Percentiles rank a stretch among this genome's conserved stretches.
These are phyloP conservation scores for Candolleomyces eurysporus DNA, from an alignment of 768 basidiomycete species.

Conservation along the genomic window DNA sequence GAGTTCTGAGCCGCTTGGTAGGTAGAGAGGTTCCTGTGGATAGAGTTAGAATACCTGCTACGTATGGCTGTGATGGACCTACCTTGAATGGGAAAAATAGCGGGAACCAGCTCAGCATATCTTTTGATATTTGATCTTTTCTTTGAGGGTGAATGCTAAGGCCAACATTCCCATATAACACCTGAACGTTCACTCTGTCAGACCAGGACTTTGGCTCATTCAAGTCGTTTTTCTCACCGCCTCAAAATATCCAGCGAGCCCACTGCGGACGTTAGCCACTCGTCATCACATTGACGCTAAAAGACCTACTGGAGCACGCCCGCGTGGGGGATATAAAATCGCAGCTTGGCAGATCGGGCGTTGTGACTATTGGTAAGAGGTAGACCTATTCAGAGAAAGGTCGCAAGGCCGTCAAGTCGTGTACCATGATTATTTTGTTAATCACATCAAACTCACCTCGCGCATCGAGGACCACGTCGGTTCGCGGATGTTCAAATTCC, in stretches of 20 bases:
- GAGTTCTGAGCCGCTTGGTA: slow-evolving; percentile 89
- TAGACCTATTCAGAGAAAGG: slow-evolving; percentile 49
- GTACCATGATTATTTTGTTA: not conserved
- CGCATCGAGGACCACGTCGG: slow-evolving; percentile 71
- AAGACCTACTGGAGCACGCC: slow-evolving; percentile 73
- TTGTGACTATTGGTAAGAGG: slow-evolving; percentile 98
- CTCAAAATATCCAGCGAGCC: slow-evolving; percentile 96
- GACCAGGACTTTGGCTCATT: not conserved
- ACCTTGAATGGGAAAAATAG: slow-evolving; percentile 94
- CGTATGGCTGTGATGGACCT: slow-evolving; percentile 19
- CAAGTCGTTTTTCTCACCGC: slow-evolving; percentile 41
- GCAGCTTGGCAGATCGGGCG: slow-evolving; percentile 77
- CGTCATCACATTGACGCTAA: not conserved
- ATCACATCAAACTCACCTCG: slow-evolving; percentile 48
- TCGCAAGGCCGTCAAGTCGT: not conserved
- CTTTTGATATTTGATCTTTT: slow-evolving; percentile 82
- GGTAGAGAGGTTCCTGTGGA: slow-evolving; percentile 83
- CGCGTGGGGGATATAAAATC: slow-evolving; percentile 93
- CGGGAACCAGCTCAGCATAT: slow-evolving; percentile 99
- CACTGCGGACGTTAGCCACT: slow-evolving; percentile 35
- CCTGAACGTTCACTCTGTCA: slow-evolving; percentile 21
- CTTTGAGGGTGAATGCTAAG: slow-evolving; percentile 92
- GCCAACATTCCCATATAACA: slow-evolving; percentile 86
- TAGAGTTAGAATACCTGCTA: slow-evolving; percentile 1
- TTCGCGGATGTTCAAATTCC: slow-evolving; percentile 93